A percentile compares a stretch with the other conserved stretches of the same genome.
phyloP scores from a whole-genome alignment of 75 land plant species.

The Isoetes taiwanensis region DNA sequence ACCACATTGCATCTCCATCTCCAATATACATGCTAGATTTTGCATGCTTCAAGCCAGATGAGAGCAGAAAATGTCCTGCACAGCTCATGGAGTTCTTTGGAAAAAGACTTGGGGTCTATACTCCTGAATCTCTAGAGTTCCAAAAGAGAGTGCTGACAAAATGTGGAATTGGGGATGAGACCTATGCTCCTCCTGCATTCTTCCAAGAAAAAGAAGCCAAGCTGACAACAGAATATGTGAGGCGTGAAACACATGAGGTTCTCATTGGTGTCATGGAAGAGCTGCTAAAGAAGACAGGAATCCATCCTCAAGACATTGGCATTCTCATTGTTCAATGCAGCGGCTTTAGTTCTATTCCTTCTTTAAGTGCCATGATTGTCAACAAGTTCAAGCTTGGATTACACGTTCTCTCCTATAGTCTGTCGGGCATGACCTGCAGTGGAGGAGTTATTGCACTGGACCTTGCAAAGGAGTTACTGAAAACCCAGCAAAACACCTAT shows the following conservation, averaged over 20 bases:
- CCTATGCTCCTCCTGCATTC: conserved; percentile 43
- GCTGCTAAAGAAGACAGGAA: conserved; percentile 53
- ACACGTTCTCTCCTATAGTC: conserved; percentile 34
- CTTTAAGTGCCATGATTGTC: conserved; percentile 40
- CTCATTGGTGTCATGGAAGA: conserved; percentile 81
- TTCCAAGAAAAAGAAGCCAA: conserved; percentile 36
- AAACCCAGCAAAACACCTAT: conserved; percentile 14
- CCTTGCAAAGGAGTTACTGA: conserved; percentile 38
- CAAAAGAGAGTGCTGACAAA: conserved; percentile 38
- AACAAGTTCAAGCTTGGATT: conserved; percentile 32
- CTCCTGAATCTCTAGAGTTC: conserved; percentile 54
- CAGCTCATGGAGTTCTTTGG: conserved; percentile 41
- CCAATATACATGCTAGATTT: conserved; percentile 12
- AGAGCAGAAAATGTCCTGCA: not conserved
- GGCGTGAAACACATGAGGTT: conserved; percentile 53
- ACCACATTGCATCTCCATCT: no score
- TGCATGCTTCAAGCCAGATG: conserved; percentile 3
- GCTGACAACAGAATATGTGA: not conserved
- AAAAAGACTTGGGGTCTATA: conserved; percentile 41
- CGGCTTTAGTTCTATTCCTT: conserved; percentile 64
- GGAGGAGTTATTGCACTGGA: conserved; percentile 37
- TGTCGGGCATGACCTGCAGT: conserved; percentile 69
- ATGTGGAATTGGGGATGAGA: conserved; percentile 67
- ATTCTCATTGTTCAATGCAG: conserved; percentile 86
- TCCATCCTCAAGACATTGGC: conserved; percentile 75